Evolutionary conservation across 805 yeast genomes (phyloP), one percentile per base, ranked within the genome.

Genomic region (Spencermartinsiella europaea): DNA sequence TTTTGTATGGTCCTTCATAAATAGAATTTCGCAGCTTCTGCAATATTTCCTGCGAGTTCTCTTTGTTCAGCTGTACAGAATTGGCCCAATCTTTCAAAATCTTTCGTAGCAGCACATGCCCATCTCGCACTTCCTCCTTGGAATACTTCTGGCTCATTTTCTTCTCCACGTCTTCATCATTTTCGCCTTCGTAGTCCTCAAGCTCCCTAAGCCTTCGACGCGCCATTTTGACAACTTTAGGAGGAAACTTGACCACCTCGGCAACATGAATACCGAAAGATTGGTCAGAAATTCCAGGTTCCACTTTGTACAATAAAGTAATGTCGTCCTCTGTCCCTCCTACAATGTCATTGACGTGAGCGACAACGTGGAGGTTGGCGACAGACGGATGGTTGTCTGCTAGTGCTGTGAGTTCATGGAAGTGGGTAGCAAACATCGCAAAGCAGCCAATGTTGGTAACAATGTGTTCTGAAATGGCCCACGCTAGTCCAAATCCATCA

Each of bases 221-320:
- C 5, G 99, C 96, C 98, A 93, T 93, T 47, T 79, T 76, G 40
- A 93, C 80, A 42, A 93, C 93, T 65, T 93, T 93, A 20, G 72
- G 69, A 2, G 98, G 99, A 65, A 93, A 93, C 55, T 86, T 84
- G 16, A 91, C 98, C 25, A 91, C 81, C 66, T 93, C 97, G 0
- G 98, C 98, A 39, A 93, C 99, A 63, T 93, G 95, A 40, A 93
- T 90, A 66, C 99, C 99, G 68, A 93, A 93, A 0, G 97, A 89
- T 65, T 90, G 93, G 64, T 88, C 96, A 2, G 95, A 83, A 42
- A 90, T 80, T n/a, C 99, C 99, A 1, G 87, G 85, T 55, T 88
- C 96, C n/a, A 93, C 98, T 59, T 83, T 85, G 68, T 93, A 93
- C 55, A 93, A 70, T 47, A 93, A 72, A 0, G 98, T 89, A 54